Evolutionary conservation across 2,329 filamentous ascomycete species (phyloP), one percentile per base, ranked within the genome.

Genomic region (Teratosphaeria nubilosa): DNA sequence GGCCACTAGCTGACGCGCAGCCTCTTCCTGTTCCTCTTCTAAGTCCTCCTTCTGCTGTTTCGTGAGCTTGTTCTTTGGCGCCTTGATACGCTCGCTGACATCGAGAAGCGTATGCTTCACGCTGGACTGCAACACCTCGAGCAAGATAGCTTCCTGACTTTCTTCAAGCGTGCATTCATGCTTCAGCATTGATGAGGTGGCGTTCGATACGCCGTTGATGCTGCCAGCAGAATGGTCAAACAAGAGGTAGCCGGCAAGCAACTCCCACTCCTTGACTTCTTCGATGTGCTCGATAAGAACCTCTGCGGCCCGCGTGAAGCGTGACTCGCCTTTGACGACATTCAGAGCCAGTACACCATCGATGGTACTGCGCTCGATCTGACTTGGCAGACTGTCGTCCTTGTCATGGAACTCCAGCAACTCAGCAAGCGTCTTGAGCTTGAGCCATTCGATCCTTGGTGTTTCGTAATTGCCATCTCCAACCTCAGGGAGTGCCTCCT

Each of bases 351-450:
- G 69, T 10, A 72, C 64, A 30, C 66, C 68, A 37, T 69, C 69
- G n/a, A 62, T 65, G 66, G 66, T 65, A 50, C 73, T 72, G 22
- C 73, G 70, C 56, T 78, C 75, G 25, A 79, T 74, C 58, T 79
- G 75, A 57, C 70, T 76, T 2, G 77, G 76, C 34, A 84, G 75
- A 31, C 63, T 60, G 27, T 68, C 69, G 14, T 79, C 77, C 5
- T 81, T 78, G 69, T 96, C 90, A 68, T 96, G 97, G 10, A 84
- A 82, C 32, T 88, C 82, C 27, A 99, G 79, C 11, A 88, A 87
- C 72, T 96, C 90, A 2, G 88, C 89, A 14, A 99, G 79, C 64
- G 88, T 92, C 74, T 97, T 99, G 69, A 95, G 84, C 69, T 89
- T 90, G 66, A 97, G 83, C 94, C 94, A 99, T 62, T 88, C 86